Evolutionary conservation across 305 asterid genomes (phyloP).

Genomic region (Fraxinus albicans): DNA sequence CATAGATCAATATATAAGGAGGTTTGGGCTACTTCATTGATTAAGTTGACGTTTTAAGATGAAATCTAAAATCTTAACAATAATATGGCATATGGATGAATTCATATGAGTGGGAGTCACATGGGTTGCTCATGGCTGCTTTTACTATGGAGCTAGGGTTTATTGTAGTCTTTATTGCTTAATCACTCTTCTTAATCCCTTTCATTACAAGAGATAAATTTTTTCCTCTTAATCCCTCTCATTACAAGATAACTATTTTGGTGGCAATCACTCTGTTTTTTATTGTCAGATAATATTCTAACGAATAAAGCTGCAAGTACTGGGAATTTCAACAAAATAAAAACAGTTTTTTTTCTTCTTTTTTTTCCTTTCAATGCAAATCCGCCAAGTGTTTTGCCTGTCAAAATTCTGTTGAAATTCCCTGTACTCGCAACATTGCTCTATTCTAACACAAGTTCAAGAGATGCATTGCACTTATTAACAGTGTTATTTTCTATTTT

Average conservation of each 20-base stretch:
- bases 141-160: conserved; percentile 24
- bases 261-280: background rate
- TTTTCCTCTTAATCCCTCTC: background rate
- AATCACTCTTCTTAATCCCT: background rate
- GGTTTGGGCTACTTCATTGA: no score
- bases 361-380: no score
- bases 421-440: no score
- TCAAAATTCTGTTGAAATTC: no score
- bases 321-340: no score
- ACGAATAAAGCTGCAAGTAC: no score
- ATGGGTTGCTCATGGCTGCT: conserved; percentile 43
- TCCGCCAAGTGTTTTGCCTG: no score
- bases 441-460: background rate
- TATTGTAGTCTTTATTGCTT: background rate
- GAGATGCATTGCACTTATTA: background rate
- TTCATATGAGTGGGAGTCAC: conserved; percentile 36
- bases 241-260: background rate
- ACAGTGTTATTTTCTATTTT: no score
- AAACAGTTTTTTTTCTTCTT: no score
- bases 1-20: no score
- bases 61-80: no score
- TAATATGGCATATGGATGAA: conserved; percentile 9
- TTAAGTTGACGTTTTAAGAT: no score
- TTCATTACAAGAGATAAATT: background rate
- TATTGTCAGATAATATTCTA: background rate